phyloP scores from a whole-genome alignment of 805 yeast genomes.

The Nematodospora valgi region DNA sequence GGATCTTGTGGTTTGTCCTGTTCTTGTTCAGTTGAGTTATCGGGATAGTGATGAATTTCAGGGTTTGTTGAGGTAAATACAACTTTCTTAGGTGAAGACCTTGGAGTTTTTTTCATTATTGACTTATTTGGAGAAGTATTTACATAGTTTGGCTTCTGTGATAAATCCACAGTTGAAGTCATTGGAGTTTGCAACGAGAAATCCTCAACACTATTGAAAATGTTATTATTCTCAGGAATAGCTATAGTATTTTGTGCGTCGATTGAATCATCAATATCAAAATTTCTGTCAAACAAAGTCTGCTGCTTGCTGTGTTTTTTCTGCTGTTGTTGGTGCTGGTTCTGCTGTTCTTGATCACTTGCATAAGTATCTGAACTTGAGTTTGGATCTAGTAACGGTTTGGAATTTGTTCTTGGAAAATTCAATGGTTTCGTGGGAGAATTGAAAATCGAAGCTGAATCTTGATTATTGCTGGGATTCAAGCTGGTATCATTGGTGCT shows the following conservation, averaged over 20 bases:
- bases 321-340: neutral
- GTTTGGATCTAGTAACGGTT: conserved; percentile 24
- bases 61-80: conserved; percentile 29
- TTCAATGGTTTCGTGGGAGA: conserved; percentile 35
- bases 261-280: conserved; percentile 15
- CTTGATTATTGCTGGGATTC: neutral
- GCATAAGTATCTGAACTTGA: conserved; percentile 42
- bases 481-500: neutral
- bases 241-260: conserved; percentile 12
- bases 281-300: conserved; percentile 20
- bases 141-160: neutral
- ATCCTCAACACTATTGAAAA: conserved; percentile 17
- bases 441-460: conserved; percentile 13
- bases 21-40: conserved; percentile 3
- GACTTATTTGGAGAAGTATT: conserved; percentile 35
- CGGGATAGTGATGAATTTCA: conserved; percentile 29
- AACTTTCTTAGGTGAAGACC: conserved; percentile 37
- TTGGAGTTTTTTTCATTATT: conserved; percentile 29
- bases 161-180: conserved; percentile 17
- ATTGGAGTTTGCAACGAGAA: conserved; percentile 24
- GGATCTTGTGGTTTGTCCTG: conserved; percentile 2
- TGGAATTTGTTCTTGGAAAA: conserved; percentile 16
- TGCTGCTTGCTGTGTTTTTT: neutral
- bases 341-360: conserved; percentile 23
- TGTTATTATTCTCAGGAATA: conserved; percentile 2